These are phyloP conservation scores for Babesia sp. DNA, from an alignment of 169 alveolate species.

Conservation along the genomic window DNA sequence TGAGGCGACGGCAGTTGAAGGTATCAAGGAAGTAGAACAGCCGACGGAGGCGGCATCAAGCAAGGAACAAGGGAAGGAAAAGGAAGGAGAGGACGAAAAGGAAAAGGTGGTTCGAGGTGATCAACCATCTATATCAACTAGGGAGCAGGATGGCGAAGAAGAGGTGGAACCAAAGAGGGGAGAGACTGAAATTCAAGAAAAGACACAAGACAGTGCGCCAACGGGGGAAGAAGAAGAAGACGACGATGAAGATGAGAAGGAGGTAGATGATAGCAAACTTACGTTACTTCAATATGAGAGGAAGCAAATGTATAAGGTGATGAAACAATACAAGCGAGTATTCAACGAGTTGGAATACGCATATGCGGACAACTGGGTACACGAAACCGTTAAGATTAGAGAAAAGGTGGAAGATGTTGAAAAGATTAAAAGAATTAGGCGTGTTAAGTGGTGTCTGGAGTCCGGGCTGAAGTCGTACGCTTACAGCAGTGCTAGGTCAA, in stretches of 20 bases:
- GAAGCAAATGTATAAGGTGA: slow-evolving; percentile 1
- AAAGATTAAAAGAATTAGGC: slow-evolving; percentile 17
- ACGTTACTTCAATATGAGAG: slow-evolving; percentile 1
- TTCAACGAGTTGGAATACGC: slow-evolving; percentile 33
- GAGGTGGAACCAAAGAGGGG: neutral
- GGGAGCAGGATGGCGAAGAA: neutral
- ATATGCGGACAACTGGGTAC: slow-evolving; percentile 16
- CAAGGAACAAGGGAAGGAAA: neutral
- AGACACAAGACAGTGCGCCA: neutral
- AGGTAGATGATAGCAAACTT: neutral
- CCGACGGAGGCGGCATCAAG: neutral
- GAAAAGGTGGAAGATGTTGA: slow-evolving; percentile 2
- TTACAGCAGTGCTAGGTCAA: slow-evolving; percentile 4
- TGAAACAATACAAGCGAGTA: slow-evolving; percentile 16
- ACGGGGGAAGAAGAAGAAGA: neutral
- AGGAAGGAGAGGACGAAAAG: neutral
- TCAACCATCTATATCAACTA: too few species aligned
- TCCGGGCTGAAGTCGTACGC: slow-evolving; percentile 24
- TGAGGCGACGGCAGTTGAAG: neutral
- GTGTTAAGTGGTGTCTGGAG: slow-evolving; percentile 36
- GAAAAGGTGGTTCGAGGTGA: neutral
- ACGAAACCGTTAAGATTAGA: neutral
- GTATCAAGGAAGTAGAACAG: neutral
- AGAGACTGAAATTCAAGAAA: neutral
- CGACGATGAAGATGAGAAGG: slow-evolving; percentile 4